Evolutionary conservation across 345 rosid genomes (phyloP), one percentile per base, ranked within the genome.

Genomic region (Kernera saxatilis): DNA sequence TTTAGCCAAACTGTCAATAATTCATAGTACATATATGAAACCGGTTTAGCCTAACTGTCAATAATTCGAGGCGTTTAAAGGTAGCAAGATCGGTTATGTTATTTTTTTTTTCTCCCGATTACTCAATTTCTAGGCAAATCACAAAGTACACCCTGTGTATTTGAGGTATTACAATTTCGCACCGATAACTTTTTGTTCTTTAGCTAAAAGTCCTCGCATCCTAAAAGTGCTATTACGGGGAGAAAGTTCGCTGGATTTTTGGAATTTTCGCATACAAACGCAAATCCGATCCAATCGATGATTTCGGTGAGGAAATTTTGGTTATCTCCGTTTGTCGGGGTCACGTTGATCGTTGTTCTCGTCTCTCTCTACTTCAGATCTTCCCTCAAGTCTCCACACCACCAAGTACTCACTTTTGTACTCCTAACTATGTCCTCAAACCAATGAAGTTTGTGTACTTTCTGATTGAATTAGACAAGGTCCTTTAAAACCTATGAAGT

Each of bases 291-390:
- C 63, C 41, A 52, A 52, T 30, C 73, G 40, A 75, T 75, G 77
- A 62, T 60, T 55, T 49, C 77, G 61, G 33, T 71, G 7, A 77
- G 45, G 75, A 77, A 73, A 51, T 2, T 65, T 6, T 11, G 67
- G 40, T 9, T 61, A 25, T 83, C 88, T 70, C 81, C 87, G n/a
- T 64, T 73, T 27, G 37, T 79, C 0, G 84, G 77, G 19, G 48
- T 85, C 22, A 69, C 93, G 17, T 50, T 81, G 53, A 66, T 82
- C 21, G 84, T 79, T 19, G 56, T 84, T 72, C 44, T 87, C 33
- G 19, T 83, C 5, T 89, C 94, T 19, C 29, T 88, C 51, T 52
- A 77, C 61, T 39, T 78, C 65, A 86, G 80, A 78, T 81, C 70
- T 71, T 70, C 80, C 26, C 62, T 73, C 64, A 80, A 78, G 49